These are phyloP conservation scores for Huntiella moniliformis DNA, from an alignment of 2,329 filamentous ascomycete genomes.

Conservation along the genomic window DNA sequence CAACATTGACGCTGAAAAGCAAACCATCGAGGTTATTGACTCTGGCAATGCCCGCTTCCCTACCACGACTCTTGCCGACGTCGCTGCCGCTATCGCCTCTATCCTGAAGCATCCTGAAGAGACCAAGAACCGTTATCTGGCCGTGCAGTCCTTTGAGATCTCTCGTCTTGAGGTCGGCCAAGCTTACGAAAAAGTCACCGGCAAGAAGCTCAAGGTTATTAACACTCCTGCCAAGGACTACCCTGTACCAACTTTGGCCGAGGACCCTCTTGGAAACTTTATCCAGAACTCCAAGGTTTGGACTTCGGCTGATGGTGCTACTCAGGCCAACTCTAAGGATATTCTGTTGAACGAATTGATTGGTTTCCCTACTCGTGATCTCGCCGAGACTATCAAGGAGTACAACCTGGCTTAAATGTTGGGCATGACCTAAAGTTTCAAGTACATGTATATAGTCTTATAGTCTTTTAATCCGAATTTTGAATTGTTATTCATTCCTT, in stretches of 20 bases:
- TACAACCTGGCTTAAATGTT: background rate
- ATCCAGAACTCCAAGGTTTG: slow-evolving; percentile 4
- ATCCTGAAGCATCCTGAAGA: slow-evolving; percentile 29
- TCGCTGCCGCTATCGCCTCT: slow-evolving; percentile 30
- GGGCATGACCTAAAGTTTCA: too few species aligned
- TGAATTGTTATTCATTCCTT: too few species aligned
- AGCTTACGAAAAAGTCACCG: slow-evolving; percentile 29
- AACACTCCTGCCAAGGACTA: slow-evolving; percentile 18
- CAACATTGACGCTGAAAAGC: slow-evolving; percentile 25
- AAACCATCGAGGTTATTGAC: slow-evolving; percentile 27
- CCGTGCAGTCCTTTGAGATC: slow-evolving; percentile 24
- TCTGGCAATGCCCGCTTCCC: slow-evolving; percentile 31
- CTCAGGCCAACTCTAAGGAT: background rate
- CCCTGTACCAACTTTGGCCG: too few species aligned
- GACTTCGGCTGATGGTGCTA: slow-evolving; percentile 3
- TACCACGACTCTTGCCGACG: slow-evolving; percentile 25
- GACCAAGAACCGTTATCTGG: slow-evolving; percentile 32
- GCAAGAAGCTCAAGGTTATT: slow-evolving; percentile 24
- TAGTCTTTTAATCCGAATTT: too few species aligned
- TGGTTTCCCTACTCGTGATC: slow-evolving; percentile 2
- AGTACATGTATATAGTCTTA: too few species aligned
- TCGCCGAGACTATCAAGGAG: slow-evolving; percentile 3
- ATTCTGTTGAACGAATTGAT: slow-evolving; percentile 3
- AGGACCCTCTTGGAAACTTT: background rate
- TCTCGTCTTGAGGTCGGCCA: slow-evolving; percentile 28